These are phyloP conservation scores for Sugiyamaella americana DNA, from an alignment of 805 yeast genomes.

Conservation along the genomic window DNA sequence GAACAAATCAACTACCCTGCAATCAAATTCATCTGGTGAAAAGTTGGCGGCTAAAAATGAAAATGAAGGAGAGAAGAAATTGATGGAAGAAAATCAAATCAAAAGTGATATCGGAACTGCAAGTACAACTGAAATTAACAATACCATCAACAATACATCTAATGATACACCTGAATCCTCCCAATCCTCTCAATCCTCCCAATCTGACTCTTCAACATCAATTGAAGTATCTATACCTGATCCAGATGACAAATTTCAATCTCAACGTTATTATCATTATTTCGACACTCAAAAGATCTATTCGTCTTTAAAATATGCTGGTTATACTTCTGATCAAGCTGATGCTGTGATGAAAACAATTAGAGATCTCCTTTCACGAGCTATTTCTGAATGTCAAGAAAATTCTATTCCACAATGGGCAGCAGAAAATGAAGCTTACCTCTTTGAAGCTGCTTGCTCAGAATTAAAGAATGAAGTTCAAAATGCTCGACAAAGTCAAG, in stretches of 20 bases:
- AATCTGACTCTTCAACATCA: neutral
- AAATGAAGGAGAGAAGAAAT: too few species aligned
- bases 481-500: conserved; percentile 61
- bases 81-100: too few species aligned
- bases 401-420: conserved; percentile 47
- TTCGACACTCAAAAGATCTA: conserved; percentile 63
- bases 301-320: conserved; percentile 46
- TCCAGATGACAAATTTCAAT: neutral
- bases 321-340: conserved; percentile 58
- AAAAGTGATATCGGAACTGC: too few species aligned
- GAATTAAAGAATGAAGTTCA: conserved; percentile 77
- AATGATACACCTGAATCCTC: too few species aligned
- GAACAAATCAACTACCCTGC: too few species aligned
- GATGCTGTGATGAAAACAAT: conserved; percentile 47
- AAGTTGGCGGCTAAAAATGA: too few species aligned
- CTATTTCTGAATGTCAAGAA: conserved; percentile 31
- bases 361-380: conserved; percentile 32
- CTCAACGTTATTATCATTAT: conserved; percentile 22
- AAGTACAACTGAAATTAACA: too few species aligned
- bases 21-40: too few species aligned
- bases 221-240: neutral
- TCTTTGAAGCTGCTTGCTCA: conserved; percentile 88
- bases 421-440: conserved; percentile 77
- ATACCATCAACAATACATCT: too few species aligned
- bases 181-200: too few species aligned